These are phyloP conservation scores for Tricholoma sp. DNA, from an alignment of 768 basidiomycete genomes.

Conservation along the genomic window DNA sequence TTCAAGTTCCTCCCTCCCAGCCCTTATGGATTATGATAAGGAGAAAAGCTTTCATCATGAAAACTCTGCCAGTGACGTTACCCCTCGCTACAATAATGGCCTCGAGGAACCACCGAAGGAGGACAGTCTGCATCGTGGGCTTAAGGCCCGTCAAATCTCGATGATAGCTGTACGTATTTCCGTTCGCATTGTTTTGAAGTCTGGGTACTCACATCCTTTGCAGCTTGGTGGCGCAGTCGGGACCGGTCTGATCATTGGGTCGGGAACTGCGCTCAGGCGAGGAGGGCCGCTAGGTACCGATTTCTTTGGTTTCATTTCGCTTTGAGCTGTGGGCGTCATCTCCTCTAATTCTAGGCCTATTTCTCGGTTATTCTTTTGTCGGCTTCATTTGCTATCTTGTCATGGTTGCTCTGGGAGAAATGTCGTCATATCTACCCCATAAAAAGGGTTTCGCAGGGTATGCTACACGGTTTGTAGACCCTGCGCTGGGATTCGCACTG, in stretches of 20 bases:
- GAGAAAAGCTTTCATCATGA: constrained; percentile 19
- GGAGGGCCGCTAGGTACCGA: constrained; percentile 54
- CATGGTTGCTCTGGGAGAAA: constrained; percentile 50
- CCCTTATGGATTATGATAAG: constrained; percentile 21
- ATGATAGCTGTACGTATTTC: constrained; percentile 44
- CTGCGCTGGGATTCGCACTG: constrained; percentile 62
- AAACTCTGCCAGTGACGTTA: constrained; percentile 12
- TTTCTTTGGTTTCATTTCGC: constrained; percentile 1
- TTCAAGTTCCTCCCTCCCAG: neutral
- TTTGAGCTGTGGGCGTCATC: neutral
- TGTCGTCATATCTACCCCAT: constrained; percentile 50
- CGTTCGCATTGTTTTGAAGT: neutral
- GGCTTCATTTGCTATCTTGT: constrained; percentile 56
- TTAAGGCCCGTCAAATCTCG: constrained; percentile 48
- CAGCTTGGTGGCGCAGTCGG: constrained; percentile 48
- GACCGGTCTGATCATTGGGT: constrained; percentile 53
- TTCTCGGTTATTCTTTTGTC: constrained; percentile 41
- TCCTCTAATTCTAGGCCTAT: constrained; percentile 13
- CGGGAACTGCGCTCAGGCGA: constrained; percentile 51
- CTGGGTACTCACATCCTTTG: neutral
- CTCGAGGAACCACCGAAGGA: constrained; percentile 29
- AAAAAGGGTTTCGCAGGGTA: constrained; percentile 60
- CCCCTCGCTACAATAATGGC: constrained; percentile 21
- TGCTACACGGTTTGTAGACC: constrained; percentile 62
- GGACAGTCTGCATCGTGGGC: constrained; percentile 40